Conservation (phyloP, 345 rosid genomes). For the Lepidium sativum region DNA sequence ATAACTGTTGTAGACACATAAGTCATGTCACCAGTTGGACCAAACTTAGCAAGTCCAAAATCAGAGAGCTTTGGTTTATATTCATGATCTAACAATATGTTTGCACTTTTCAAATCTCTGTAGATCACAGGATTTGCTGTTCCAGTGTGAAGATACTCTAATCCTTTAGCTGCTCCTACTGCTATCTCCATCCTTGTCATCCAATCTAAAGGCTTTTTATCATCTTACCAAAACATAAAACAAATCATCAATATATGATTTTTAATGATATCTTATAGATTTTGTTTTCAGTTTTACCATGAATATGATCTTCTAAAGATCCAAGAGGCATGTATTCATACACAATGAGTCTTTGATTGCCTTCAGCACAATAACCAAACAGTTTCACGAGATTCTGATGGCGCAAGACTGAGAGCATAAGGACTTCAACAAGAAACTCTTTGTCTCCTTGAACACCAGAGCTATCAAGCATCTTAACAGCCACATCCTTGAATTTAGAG, state of each 20-base stretch:
- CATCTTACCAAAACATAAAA: conserved; percentile 23
- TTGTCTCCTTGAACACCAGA: conserved; percentile 67
- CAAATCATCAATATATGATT: background rate
- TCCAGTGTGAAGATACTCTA: conserved; percentile 46
- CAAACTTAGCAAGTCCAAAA: conserved; percentile 73
- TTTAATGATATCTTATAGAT: background rate
- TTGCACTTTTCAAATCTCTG: conserved; percentile 58
- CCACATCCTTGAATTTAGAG: conserved; percentile 29
- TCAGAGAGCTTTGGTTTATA: conserved; percentile 58
- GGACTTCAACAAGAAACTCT: conserved; percentile 79
- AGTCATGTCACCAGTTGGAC: conserved; percentile 44
- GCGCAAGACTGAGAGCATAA: conserved; percentile 65
- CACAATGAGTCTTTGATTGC: conserved; percentile 66
- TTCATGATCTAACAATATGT: conserved; percentile 43
- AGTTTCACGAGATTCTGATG: conserved; percentile 65
- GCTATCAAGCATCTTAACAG: conserved; percentile 58
- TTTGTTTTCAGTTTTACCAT: conserved; percentile 24
- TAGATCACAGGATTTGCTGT: conserved; percentile 53
- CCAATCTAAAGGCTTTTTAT: conserved; percentile 45
- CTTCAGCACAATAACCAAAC: conserved; percentile 72
- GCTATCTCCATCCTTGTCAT: conserved; percentile 56
- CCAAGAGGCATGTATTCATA: conserved; percentile 63
- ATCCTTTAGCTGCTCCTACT: conserved; percentile 53
- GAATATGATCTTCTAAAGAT: conserved; percentile 65
- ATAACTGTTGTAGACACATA: conserved; percentile 62